Evolutionary conservation across 1,284 basidiomycete species (phyloP).

Genomic region (Amylostereum areolatum): DNA sequence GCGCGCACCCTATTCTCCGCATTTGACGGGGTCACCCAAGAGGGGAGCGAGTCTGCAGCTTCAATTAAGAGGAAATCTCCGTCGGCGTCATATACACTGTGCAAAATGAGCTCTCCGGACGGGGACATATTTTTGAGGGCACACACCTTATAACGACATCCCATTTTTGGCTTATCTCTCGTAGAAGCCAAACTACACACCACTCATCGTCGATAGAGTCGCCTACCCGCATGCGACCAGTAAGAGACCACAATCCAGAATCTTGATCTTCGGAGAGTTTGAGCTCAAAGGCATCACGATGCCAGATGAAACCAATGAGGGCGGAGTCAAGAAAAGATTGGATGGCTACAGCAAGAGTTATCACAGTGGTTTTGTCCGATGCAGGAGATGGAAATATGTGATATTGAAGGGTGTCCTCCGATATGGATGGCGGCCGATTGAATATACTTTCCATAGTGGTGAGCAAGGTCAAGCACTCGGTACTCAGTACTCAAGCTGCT

Average conservation of each 20-base stretch:
- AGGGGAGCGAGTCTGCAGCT: constrained; percentile 85
- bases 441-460: constrained; percentile 34
- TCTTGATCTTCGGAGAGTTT: constrained; percentile 53
- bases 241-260: constrained; percentile 46
- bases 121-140: constrained; percentile 2
- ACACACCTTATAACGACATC: constrained; percentile 69
- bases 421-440: constrained; percentile 66
- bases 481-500: too few relatives aligned
- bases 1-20: constrained; percentile 83
- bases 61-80: constrained; percentile 97
- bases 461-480: too few relatives aligned
- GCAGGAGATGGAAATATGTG: constrained; percentile 52
- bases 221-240: constrained; percentile 81
- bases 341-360: constrained; percentile 67
- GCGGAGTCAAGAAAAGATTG: constrained; percentile 50
- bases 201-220: constrained; percentile 97
- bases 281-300: constrained; percentile 82
- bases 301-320: constrained; percentile 76
- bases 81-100: constrained; percentile 82
- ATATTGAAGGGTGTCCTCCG: constrained; percentile 84
- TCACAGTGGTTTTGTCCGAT: constrained; percentile 54
- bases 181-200: constrained; percentile 85
- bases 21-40: constrained; percentile 89
- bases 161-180: constrained; percentile 71
- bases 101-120: constrained; percentile 2